Conservation (phyloP, 768 basidiomycete genomes). For the Amanita subjunquillea region DNA sequence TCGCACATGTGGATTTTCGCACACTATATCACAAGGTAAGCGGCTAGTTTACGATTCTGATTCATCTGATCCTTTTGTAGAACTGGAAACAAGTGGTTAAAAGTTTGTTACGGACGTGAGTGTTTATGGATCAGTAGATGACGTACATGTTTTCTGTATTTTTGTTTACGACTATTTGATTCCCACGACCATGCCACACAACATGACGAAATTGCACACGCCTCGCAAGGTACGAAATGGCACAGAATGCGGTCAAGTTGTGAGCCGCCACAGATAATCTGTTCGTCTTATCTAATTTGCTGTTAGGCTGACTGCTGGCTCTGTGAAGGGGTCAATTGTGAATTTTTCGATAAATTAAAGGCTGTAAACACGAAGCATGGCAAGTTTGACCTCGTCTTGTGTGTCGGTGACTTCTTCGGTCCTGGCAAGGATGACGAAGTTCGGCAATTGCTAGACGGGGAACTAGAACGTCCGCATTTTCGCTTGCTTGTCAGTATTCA, state of each 20-base stretch:
- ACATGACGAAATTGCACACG: too few relatives aligned
- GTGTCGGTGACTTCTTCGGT: slow-evolving; percentile 82
- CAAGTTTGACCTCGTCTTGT: slow-evolving; percentile 79
- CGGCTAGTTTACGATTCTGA: not conserved
- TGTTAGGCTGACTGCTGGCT: slow-evolving; percentile 63
- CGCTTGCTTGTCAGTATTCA: slow-evolving; percentile 5
- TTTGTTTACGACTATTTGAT: not conserved
- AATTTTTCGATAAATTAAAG: slow-evolving; percentile 74
- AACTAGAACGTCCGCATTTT: slow-evolving; percentile 44
- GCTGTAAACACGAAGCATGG: slow-evolving; percentile 87
- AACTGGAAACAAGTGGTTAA: slow-evolving; percentile 42
- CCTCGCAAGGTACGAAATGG: not conserved
- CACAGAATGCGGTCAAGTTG: slow-evolving; percentile 1
- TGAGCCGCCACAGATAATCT: slow-evolving; percentile 2
- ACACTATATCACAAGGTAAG: slow-evolving; percentile 58
- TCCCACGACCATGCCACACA: not conserved
- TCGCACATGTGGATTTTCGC: slow-evolving; percentile 55
- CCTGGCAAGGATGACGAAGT: slow-evolving; percentile 27
- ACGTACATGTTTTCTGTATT: not conserved
- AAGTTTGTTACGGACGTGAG: slow-evolving; percentile 19
- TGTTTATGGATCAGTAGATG: not conserved
- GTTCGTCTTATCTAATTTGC: slow-evolving; percentile 3
- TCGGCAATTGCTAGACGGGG: slow-evolving; percentile 59
- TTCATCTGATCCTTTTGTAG: slow-evolving; percentile 16
- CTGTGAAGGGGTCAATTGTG: slow-evolving; percentile 65